phyloP scores from a whole-genome alignment of 345 rosid genomes.

The Excoecaria agallocha region DNA sequence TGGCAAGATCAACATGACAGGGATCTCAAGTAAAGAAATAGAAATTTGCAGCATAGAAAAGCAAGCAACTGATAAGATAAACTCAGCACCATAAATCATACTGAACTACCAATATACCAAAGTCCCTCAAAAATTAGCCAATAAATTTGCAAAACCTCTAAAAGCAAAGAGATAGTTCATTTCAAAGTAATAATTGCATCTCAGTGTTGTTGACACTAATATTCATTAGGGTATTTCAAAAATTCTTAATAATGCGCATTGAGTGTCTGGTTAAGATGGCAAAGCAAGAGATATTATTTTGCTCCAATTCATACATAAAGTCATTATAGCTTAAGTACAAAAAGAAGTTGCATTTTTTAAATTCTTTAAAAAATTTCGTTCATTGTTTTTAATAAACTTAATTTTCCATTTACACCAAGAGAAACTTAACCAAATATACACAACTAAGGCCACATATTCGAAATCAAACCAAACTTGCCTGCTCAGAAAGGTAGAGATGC shows the following conservation, averaged over 20 bases:
- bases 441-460: background rate
- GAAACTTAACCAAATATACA: background rate
- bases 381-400: background rate
- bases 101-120: background rate
- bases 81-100: background rate
- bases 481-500: conserved; percentile 70
- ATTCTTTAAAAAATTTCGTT: background rate
- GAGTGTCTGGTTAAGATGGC: background rate
- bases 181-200: background rate
- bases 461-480: conserved; percentile 30
- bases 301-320: background rate
- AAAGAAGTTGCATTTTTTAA: background rate
- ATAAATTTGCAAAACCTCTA: background rate
- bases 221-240: background rate
- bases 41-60: background rate
- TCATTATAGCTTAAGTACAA: background rate
- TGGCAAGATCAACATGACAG: background rate
- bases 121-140: background rate
- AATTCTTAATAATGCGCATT: background rate
- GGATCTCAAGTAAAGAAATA: background rate
- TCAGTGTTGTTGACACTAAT: background rate
- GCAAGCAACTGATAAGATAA: background rate
- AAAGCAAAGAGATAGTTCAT: background rate
- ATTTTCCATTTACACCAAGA: background rate
- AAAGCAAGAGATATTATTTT: background rate